Base-by-base conservation (phyloP, 106 monocot species). In the Narthecium ossifragum region DNA sequence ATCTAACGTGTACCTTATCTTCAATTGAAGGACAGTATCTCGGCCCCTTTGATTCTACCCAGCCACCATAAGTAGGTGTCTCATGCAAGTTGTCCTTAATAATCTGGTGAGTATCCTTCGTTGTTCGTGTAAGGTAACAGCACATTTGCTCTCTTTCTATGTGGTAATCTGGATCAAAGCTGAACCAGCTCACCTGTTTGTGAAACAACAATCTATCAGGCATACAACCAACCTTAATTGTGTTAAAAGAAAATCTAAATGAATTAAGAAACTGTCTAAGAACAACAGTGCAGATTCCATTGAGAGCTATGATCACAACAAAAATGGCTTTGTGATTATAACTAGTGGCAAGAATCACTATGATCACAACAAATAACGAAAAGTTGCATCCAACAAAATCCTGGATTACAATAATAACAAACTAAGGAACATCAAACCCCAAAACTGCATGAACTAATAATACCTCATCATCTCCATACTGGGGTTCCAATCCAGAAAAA, bases 21-120 rank as follows among this genome's bases (percentile, higher is more conserved):
- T 99, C 98, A 55, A 99, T 99, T 21, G 91, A 86, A 39, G 98
- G 98, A 59, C 98, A 99, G 63, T 91, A 99, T 73, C 98, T 87
- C 21, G 98, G 98, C 6, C 98, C 98, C 62, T 99, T 99, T 32
- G 98, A 87, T 61, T 99, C 91, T 23, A 99, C 88, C 98, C 98
- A 99, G 60, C 98, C 98, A 54, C 98, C 98, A 88, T 99, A 99
- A 48, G 98, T 99, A 46, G 91, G 91, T 50, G 98, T 92, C 62
- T 99, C 98, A 65, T 99, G 78, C 50, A 99, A 74, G 59, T 99
- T 87, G 65, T 88, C 91, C 69, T 61, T 79, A 37, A 99, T 88
- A 76, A 99, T 74, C 71, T 88, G 78, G 55, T 91, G 91, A 4
- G 98, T 99, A 13, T 71, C 78, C 65, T 85, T 88, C 51, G 91